These are phyloP conservation scores for Fusarium heterosporum DNA, from an alignment of 2,329 filamentous ascomycete species.

Conservation along the genomic window DNA sequence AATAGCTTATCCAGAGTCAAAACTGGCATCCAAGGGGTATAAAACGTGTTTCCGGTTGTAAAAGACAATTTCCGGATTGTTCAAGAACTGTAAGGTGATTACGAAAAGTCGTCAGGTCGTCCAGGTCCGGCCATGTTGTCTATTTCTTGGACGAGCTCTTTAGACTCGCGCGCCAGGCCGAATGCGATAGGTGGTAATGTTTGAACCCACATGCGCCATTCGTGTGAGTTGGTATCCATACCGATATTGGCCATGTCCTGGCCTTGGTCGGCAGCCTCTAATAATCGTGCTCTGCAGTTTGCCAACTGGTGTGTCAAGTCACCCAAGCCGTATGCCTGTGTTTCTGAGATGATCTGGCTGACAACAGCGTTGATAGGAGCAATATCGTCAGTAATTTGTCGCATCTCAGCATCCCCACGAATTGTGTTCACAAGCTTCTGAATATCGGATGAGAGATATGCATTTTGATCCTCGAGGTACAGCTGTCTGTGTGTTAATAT, in stretches of 20 bases:
- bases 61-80: conserved; percentile 25
- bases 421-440: conserved; percentile 82
- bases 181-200: conserved; percentile 87
- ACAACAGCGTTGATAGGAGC: conserved; percentile 77
- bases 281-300: conserved; percentile 72
- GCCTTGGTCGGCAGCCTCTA: conserved; percentile 72
- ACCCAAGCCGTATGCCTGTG: conserved; percentile 66
- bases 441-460: conserved; percentile 81
- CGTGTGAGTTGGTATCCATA: conserved; percentile 60
- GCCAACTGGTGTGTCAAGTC: conserved; percentile 68
- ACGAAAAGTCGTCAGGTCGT: conserved; percentile 62
- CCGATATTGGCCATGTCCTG: conserved; percentile 67
- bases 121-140: conserved; percentile 51
- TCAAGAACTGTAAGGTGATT: conserved; percentile 39
- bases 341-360: conserved; percentile 74
- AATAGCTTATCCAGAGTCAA: conserved; percentile 26
- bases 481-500: conserved; percentile 59
- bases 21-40: conserved; percentile 39
- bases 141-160: conserved; percentile 70
- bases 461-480: conserved; percentile 86
- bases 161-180: conserved; percentile 84
- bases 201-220: conserved; percentile 74
- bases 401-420: conserved; percentile 71
- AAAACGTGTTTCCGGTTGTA: conserved; percentile 27
- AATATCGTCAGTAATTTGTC: conserved; percentile 76